Base-by-base conservation (phyloP, 257 asterid species). In the Scutellaria galericulata region DNA sequence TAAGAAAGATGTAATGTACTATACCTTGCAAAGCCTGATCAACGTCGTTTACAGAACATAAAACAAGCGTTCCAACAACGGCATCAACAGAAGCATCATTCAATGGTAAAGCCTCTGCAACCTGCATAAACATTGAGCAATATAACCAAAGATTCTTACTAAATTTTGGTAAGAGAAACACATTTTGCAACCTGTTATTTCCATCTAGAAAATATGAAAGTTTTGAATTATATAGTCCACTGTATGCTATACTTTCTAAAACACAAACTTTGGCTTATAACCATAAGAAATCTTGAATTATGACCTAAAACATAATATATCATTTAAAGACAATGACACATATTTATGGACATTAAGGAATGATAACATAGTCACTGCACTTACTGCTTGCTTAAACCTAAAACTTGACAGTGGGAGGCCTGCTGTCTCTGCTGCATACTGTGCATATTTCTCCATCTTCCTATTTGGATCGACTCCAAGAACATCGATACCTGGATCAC, bases 1-100 rank as follows among this genome's bases (percentile, higher is more conserved):
- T 12, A 31, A 15, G 54, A 13, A 51, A 58, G 41, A 62, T 61
- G 13, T 42, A 8, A 52, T 20, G 13, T 42, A 8, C 47, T 20
- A 68, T 68, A 86, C 98, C 98, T 83, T 81, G 87, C 78, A 93
- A 73, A 65, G 97, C 75, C 78, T 46, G 75, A 76, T 85, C 85
- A 57, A 91, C 86, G 79, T 93, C 96, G 52, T 82, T 65, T 31
- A 93, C 98, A n/a, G 98, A 93, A 75, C 98, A 93, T 14, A 93
- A 77, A 46, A 93, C 95, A 65, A 93, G 98, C 0, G 97, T 89
- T 72, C 96, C 97, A 51, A 93, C 77, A 53, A 93, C 95, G 69
- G 91, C 96, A 83, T 91, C 98, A 15, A 93, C 89, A 37, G 96
- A 87, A 76, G 92, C 88, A 88, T 91, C 97, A 35, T 56, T 40